Evolutionary conservation across 2,329 filamentous ascomycete genomes (phyloP).

Genomic region (Corinectria fuckeliana): DNA sequence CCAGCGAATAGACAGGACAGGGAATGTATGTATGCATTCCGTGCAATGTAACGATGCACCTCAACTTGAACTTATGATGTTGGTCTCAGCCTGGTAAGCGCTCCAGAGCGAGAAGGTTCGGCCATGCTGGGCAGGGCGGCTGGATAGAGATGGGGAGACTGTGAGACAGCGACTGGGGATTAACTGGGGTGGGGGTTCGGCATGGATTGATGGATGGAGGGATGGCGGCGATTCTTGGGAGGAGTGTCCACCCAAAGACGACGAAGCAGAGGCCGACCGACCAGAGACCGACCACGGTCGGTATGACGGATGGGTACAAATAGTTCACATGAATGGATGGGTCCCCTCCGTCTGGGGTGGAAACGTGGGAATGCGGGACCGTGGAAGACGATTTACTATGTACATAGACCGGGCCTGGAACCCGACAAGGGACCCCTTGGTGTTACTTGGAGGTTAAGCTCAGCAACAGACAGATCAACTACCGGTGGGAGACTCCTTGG

Average conservation of each 20-base stretch:
- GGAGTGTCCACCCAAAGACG: neutral
- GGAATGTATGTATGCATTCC: neutral
- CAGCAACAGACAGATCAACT: too few species aligned
- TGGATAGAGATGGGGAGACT: neutral
- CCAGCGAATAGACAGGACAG: conserved; percentile 1
- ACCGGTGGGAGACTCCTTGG: too few species aligned
- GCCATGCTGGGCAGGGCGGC: neutral
- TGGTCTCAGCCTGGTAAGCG: neutral
- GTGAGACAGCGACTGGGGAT: too few species aligned
- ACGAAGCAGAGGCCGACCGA: neutral
- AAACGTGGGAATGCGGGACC: conserved; percentile 13
- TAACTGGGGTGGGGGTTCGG: neutral
- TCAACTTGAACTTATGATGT: neutral
- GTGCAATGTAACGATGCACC: conserved; percentile 1
- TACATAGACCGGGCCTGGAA: neutral
- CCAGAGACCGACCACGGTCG: neutral
- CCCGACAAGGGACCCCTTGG: neutral
- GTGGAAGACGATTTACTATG: conserved; percentile 3
- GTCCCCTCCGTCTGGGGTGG: neutral
- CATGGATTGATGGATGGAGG: neutral
- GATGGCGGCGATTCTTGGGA: neutral
- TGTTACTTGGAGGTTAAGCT: neutral
- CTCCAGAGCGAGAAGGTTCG: conserved; percentile 1
- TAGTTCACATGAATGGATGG: neutral
- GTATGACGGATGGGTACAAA: neutral